Percentiles rank a stretch among this genome's conserved stretches.
phyloP scores from a whole-genome alignment of 495 filamentous ascomycete genomes.

The Penicilliopsis zonata region DNA sequence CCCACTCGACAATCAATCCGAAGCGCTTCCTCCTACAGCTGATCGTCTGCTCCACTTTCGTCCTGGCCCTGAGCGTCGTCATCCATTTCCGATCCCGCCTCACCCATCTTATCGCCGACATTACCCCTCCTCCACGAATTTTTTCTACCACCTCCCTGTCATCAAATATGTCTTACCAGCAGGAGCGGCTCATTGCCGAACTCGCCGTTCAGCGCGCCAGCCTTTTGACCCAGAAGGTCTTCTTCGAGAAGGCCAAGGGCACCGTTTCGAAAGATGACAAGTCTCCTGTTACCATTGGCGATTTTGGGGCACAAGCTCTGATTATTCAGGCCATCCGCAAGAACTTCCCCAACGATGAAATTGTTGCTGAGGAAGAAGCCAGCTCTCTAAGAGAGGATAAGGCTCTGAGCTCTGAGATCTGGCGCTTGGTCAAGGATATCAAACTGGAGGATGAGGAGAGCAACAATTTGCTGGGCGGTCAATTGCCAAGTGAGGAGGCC shows the following conservation, averaged over 20 bases:
- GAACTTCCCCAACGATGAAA: slow-evolving; percentile 82
- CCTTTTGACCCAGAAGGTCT: slow-evolving; percentile 84
- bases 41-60: slow-evolving; percentile 30
- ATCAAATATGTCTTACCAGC: slow-evolving; percentile 48
- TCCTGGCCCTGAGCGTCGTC: slow-evolving; percentile 38
- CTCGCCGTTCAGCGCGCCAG: slow-evolving; percentile 86
- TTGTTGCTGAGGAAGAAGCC: slow-evolving; percentile 93
- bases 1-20: neutral
- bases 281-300: slow-evolving; percentile 93
- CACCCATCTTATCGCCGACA: slow-evolving; percentile 21
- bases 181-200: slow-evolving; percentile 76
- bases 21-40: slow-evolving; percentile 16
- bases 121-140: slow-evolving; percentile 11
- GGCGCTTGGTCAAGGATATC: slow-evolving; percentile 63
- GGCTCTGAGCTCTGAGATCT: slow-evolving; percentile 59
- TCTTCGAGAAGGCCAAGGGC: slow-evolving; percentile 83
- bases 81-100: slow-evolving; percentile 33
- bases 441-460: slow-evolving; percentile 56
- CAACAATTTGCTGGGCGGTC: slow-evolving; percentile 60
- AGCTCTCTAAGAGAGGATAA: slow-evolving; percentile 57
- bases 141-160: slow-evolving; percentile 13
- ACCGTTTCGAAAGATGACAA: slow-evolving; percentile 88
- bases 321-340: slow-evolving; percentile 81
- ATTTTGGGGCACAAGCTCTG: slow-evolving; percentile 94
- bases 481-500: slow-evolving; percentile 50